These are phyloP conservation scores for Limonium bicolor DNA, from an alignment of 148 eudicot genomes.

Conservation along the genomic window DNA sequence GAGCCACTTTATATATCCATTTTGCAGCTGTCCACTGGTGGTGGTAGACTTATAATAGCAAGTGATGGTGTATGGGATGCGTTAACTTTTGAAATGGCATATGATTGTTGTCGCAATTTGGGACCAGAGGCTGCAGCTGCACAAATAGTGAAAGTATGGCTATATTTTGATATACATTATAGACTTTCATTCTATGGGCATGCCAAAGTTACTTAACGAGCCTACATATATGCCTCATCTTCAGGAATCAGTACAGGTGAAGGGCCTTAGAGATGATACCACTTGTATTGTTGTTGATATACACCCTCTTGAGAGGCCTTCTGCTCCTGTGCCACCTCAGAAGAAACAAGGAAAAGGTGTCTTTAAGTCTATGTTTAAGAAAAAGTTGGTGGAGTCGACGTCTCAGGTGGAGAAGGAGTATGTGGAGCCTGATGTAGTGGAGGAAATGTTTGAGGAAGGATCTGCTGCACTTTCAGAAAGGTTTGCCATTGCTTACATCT, in stretches of 20 bases:
- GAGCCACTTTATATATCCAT: neutral
- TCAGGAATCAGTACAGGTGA: conserved; percentile 77
- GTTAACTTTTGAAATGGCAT: conserved; percentile 65
- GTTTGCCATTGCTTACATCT: conserved; percentile 18
- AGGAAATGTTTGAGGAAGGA: conserved; percentile 89
- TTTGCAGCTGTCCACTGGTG: conserved; percentile 68
- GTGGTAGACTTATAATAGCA: conserved; percentile 76
- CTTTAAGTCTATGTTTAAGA: conserved; percentile 66
- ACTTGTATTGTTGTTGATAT: conserved; percentile 90
- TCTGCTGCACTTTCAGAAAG: conserved; percentile 87
- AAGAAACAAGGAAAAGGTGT: conserved; percentile 76
- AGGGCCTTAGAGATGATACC: conserved; percentile 95
- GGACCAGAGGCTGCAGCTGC: conserved; percentile 81
- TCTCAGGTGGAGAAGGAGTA: conserved; percentile 39
- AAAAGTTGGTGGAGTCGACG: conserved; percentile 47
- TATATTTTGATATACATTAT: neutral
- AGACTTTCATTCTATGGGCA: neutral
- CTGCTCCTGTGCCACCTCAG: conserved; percentile 42
- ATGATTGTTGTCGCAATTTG: conserved; percentile 80
- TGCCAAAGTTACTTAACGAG: no score
- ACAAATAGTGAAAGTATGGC: conserved; percentile 71
- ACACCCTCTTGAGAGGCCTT: conserved; percentile 47
- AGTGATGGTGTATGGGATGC: conserved; percentile 99
- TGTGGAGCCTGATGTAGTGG: conserved; percentile 61
- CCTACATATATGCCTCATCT: neutral